A percentile compares a stretch with the other conserved stretches of the same genome.
Evolutionary conservation across 2,329 filamentous ascomycete species (phyloP).

Genomic region (Pseudogymnoascus sp.): DNA sequence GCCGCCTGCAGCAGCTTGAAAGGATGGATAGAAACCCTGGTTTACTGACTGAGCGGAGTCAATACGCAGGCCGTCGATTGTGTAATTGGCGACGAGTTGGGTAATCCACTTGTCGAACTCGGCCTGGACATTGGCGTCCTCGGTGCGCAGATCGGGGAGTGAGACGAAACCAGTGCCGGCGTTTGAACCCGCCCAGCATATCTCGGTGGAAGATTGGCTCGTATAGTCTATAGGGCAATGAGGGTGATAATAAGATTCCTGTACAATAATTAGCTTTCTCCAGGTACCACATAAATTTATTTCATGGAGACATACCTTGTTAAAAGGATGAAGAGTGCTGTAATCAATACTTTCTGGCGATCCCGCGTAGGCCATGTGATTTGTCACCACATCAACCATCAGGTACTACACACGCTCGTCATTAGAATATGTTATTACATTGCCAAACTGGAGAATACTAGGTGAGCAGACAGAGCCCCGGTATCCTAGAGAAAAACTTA

Average conservation of each 20-base stretch:
- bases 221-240: constrained; percentile 48
- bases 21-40: constrained; percentile 32
- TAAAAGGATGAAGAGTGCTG: constrained; percentile 42
- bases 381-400: constrained; percentile 52
- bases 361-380: constrained; percentile 47
- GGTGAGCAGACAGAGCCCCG: background rate
- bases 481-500: constrained; percentile 19
- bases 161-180: constrained; percentile 28
- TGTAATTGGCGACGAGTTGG: constrained; percentile 35
- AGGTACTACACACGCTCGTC: constrained; percentile 35
- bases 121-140: constrained; percentile 32
- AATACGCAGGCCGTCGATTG: constrained; percentile 35
- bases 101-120: constrained; percentile 34
- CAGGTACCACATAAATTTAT: background rate
- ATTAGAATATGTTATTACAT: background rate
- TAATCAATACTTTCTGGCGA: constrained; percentile 43
- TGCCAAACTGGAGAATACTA: background rate
- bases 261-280: background rate
- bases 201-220: constrained; percentile 35
- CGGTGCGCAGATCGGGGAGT: constrained; percentile 39
- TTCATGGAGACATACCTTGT: constrained; percentile 29
- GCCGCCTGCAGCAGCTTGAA: constrained; percentile 29
- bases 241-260: constrained; percentile 51
- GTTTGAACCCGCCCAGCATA: constrained; percentile 43
- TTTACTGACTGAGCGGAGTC: constrained; percentile 36